Evolutionary conservation across 2,329 filamentous ascomycete genomes (phyloP), one percentile per base, ranked within the genome.

Genomic region (Aspergillus clavatus): DNA sequence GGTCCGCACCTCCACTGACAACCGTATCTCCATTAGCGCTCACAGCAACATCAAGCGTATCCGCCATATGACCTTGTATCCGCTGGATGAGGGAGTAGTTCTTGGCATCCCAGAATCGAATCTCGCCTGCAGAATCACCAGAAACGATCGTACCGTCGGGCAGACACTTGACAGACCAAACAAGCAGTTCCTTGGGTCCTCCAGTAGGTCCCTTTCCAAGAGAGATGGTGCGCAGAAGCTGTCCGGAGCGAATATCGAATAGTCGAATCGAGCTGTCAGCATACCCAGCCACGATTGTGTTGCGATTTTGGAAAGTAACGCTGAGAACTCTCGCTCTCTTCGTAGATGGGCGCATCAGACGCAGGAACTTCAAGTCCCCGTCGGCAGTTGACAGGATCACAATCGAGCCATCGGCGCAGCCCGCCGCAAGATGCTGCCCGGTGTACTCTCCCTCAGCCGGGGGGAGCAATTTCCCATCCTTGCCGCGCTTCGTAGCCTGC

Each of bases 191-290:
- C 67, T 87, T 91, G 14, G 86, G 81, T 5, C 87, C 87, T 36
- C 86, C 87, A 6, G 75, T 73, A 8, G 88, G 76, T 27, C 91
- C 88, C 43, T 84, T 83, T 3, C 91, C 93, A 26, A 97, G 72
- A 0, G 89, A 90, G 77, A 98, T 93, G 53, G 82, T 87, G 37
- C 89, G 80, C 47, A 95, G 64, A 48, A 87, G 76, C 42, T 82
- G 78, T 11, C 88, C 87, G 61, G 81, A 91, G 40, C 86, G 78
- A 55, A 89, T 84, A 64, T 97, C 89, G 69, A 90, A 95, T 42
- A 93, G 80, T 51, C 91, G 85, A 54, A 98, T 93, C n/a, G 83
- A 88, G 68, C 89, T 90, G 71, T 98, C 91, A n/a, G 89, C 91
- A 66, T 93, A 97, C 18, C 93, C 93, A 27, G 91, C 89, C 33